Evolutionary conservation across 345 rosid genomes (phyloP).

Genomic region (Firmiana major): DNA sequence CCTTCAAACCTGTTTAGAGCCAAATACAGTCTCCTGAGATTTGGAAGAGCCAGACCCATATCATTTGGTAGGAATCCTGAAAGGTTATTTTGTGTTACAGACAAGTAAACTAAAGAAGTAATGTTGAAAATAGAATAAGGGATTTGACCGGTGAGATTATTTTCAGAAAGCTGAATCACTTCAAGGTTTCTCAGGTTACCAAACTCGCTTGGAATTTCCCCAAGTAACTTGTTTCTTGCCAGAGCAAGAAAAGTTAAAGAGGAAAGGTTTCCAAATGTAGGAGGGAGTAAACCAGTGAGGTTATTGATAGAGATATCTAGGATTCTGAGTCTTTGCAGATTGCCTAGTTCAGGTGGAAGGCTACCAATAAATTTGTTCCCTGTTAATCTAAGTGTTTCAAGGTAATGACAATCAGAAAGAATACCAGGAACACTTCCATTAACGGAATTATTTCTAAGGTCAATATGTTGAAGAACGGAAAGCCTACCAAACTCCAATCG

Average conservation of each 20-base stretch:
- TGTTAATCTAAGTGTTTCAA: not conserved
- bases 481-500: not conserved
- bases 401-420: not conserved
- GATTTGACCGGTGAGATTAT: constrained; percentile 14
- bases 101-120: not conserved
- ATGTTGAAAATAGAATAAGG: constrained; percentile 14
- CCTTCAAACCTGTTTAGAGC: constrained; percentile 13
- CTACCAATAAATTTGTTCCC: not conserved
- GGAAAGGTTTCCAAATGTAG: constrained; percentile 10
- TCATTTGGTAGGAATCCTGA: constrained; percentile 12
- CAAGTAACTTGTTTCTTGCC: not conserved
- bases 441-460: constrained; percentile 11
- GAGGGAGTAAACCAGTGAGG: not conserved
- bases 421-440: not conserved
- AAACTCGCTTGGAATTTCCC: constrained; percentile 5
- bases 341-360: constrained; percentile 11
- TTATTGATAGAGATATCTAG: constrained; percentile 6
- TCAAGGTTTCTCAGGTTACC: constrained; percentile 12
- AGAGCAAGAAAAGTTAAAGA: constrained; percentile 1
- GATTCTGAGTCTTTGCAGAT: not conserved
- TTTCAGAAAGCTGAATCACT: not conserved
- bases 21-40: constrained; percentile 4
- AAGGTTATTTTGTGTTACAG: constrained; percentile 5
- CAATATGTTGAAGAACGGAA: constrained; percentile 8
- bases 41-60: constrained; percentile 13